Evolutionary conservation across 768 basidiomycete species (phyloP).

Genomic region (Galerina sulciceps): DNA sequence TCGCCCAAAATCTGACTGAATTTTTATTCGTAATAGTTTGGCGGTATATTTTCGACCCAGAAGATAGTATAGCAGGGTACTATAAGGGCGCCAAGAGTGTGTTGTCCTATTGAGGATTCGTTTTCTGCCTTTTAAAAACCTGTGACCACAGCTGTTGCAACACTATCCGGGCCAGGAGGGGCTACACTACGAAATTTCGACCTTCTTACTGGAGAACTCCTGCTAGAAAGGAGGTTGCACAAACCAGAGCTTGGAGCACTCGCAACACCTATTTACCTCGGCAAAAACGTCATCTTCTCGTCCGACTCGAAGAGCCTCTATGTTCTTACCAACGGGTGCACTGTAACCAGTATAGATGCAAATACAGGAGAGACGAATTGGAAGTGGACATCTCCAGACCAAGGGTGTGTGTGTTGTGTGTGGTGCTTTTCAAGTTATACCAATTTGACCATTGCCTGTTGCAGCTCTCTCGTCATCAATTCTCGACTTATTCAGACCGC

Average conservation of each 20-base stretch:
- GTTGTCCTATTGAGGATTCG: slow-evolving; percentile 21
- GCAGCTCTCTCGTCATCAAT: slow-evolving; percentile 68
- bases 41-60: slow-evolving; percentile 76
- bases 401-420: slow-evolving; percentile 50
- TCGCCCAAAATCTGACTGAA: not conserved
- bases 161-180: slow-evolving; percentile 79
- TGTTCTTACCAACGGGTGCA: slow-evolving; percentile 64
- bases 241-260: slow-evolving; percentile 42
- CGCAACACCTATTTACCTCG: slow-evolving; percentile 58
- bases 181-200: slow-evolving; percentile 74
- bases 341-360: slow-evolving; percentile 54
- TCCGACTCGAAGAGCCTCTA: slow-evolving; percentile 43
- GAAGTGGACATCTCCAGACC: slow-evolving; percentile 74
- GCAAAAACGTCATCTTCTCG: slow-evolving; percentile 51
- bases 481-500: slow-evolving; percentile 61
- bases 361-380: slow-evolving; percentile 61
- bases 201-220: slow-evolving; percentile 59
- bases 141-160: slow-evolving; percentile 55
- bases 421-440: not conserved
- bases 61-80: slow-evolving; percentile 71
- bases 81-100: slow-evolving; percentile 60
- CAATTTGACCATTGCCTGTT: not conserved
- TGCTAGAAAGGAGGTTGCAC: slow-evolving; percentile 70
- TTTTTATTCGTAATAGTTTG: slow-evolving; percentile 55
- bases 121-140: not conserved